These are phyloP conservation scores for Silene coronaria DNA, from an alignment of 179 eudicot genomes.

Conservation along the genomic window DNA sequence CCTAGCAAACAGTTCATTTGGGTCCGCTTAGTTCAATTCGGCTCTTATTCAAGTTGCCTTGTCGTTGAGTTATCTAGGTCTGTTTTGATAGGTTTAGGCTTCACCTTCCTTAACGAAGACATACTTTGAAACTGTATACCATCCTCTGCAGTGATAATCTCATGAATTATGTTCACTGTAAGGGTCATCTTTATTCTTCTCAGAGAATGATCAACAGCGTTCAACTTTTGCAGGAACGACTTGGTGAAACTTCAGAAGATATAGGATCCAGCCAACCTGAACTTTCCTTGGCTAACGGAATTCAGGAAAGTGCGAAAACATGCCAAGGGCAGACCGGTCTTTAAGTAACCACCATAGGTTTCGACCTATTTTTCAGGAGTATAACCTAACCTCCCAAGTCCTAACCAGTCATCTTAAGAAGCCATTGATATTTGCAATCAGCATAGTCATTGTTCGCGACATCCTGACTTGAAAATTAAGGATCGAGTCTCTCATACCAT, in stretches of 20 bases:
- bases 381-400: constrained; percentile 32
- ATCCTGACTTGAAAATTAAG: constrained; percentile 27
- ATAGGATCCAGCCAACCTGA: constrained; percentile 40
- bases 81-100: neutral
- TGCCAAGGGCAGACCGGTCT: constrained; percentile 31
- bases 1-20: too few species aligned
- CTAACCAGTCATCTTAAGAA: constrained; percentile 45
- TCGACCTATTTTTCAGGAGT: constrained; percentile 28
- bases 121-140: too few species aligned
- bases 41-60: neutral
- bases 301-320: constrained; percentile 37
- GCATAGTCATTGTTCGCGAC: constrained; percentile 21
- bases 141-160: too few species aligned
- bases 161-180: too few species aligned
- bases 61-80: neutral
- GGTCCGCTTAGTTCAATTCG: too few species aligned
- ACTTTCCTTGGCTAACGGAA: constrained; percentile 26
- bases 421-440: constrained; percentile 12
- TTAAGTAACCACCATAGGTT: constrained; percentile 21
- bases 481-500: constrained; percentile 14
- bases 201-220: neutral
- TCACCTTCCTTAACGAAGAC: too few species aligned
- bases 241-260: constrained; percentile 59
- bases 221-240: constrained; percentile 61
- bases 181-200: neutral